These are phyloP conservation scores for Perkinsus olseni DNA, from an alignment of 169 alveolate genomes.

Conservation along the genomic window DNA sequence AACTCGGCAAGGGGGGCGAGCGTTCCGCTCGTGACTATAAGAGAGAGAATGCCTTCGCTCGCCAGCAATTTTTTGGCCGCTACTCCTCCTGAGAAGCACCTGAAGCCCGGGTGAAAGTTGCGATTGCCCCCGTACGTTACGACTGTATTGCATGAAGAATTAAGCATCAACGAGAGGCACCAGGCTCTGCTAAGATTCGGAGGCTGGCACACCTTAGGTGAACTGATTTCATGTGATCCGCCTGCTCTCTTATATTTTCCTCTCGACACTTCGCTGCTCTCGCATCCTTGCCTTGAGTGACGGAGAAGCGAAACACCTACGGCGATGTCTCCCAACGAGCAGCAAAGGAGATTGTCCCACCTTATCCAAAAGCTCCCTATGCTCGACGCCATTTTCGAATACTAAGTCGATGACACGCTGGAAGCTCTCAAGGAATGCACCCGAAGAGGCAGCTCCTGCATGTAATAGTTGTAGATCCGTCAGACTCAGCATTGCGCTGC, in stretches of 20 bases:
- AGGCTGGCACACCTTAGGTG: background rate
- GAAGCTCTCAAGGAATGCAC: background rate
- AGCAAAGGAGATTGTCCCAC: background rate
- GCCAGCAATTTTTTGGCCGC: background rate
- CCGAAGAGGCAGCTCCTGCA: background rate
- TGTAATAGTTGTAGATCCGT: background rate
- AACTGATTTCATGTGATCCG: background rate
- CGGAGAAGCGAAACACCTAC: background rate
- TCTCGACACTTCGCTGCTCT: background rate
- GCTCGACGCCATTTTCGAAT: background rate
- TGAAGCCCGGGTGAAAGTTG: background rate
- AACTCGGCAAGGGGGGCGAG: slow-evolving; percentile 80
- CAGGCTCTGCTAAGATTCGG: too few relatives aligned
- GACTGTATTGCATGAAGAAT: too few relatives aligned
- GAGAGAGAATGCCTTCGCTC: slow-evolving; percentile 18
- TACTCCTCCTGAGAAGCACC: background rate
- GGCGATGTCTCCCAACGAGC: background rate
- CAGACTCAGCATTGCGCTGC: background rate
- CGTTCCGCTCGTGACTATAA: slow-evolving; percentile 88
- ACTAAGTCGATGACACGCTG: background rate
- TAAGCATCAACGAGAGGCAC: too few relatives aligned
- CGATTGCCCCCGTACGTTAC: background rate
- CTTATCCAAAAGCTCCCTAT: background rate
- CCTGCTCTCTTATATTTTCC: background rate
- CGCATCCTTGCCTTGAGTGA: background rate